Base-by-base conservation (phyloP, 2,329 filamentous ascomycete genomes). In the Didymella lethalis region DNA sequence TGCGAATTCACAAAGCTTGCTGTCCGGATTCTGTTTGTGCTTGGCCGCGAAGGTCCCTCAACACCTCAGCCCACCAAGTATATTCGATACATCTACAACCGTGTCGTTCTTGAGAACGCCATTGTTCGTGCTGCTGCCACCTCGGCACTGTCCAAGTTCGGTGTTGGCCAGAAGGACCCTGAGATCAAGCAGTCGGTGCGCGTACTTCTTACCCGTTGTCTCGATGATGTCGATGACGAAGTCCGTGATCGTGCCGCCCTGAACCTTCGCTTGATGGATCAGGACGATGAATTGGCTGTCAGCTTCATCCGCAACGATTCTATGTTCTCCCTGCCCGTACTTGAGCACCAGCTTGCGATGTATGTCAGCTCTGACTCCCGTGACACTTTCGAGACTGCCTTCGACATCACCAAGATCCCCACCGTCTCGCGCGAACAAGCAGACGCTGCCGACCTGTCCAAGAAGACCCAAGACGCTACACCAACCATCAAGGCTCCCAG, bases 1-100 rank as follows among this genome's bases (percentile, higher is more conserved):
- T 99, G 95, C 81, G 95, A 99, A 77, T 99, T 98, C 78, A 97
- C 95, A 28, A 99, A 99, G 81, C 85, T 99, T 63, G 94, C 95
- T 29, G 94, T 99, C 47, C 90, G 95, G 60, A 96, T 99, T 69
- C 82, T 99, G 54, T 94, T 99, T 78, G 86, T 99, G 20, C 89
- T 99, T 43, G 95, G 95, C 70, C 85, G 94, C 28, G 95, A 99
- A 81, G 95, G 95, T 0, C 95, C 95, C 64, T 96, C 95, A 82
- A 97, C 94, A 3, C 89, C 91, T 16, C 92, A 97, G 71, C 95
- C 95, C 0, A 98, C 95, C 56, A 98, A 99, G 84, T 99, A 97
- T 78, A 97, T 99, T 69, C 91, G 95, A 57, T 99, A 98, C 79
- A 99, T 99, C 75, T 99, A 99, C 83, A 99, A 99, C 82, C 88